Evolutionary conservation across 2,329 filamentous ascomycete species (phyloP).

Genomic region (Venturia nashicola): DNA sequence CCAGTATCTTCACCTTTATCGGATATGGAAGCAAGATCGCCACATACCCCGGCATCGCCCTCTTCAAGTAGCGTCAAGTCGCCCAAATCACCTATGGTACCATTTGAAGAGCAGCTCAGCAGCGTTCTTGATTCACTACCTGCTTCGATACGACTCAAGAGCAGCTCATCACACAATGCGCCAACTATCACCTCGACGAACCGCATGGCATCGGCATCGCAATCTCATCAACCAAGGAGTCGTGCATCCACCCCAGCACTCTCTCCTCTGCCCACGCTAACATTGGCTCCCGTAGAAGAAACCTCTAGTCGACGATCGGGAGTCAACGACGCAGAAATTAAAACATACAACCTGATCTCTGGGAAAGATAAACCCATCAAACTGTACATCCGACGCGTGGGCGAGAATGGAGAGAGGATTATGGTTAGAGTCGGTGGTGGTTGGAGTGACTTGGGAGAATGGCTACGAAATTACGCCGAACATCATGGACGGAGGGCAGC

Average conservation of each 20-base stretch:
- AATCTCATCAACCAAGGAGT: constrained; percentile 21
- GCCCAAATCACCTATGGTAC: constrained; percentile 7
- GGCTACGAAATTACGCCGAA: constrained; percentile 81
- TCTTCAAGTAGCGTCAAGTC: constrained; percentile 5
- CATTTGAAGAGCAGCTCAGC: constrained; percentile 11
- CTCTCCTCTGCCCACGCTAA: constrained; percentile 7
- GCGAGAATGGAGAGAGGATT: constrained; percentile 78
- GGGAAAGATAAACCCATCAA: constrained; percentile 84
- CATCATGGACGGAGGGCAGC: constrained; percentile 71
- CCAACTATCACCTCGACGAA: constrained; percentile 20
- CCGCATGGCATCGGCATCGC: constrained; percentile 11
- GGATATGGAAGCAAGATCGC: not conserved
- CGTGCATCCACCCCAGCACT: constrained; percentile 18
- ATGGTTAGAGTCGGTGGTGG: constrained; percentile 97
- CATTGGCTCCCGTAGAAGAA: constrained; percentile 10
- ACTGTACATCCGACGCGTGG: constrained; percentile 84
- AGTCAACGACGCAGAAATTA: constrained; percentile 51
- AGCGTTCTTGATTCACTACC: constrained; percentile 45
- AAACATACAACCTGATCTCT: constrained; percentile 81
- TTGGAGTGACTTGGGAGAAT: constrained; percentile 96
- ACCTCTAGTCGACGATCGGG: constrained; percentile 20
- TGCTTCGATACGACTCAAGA: constrained; percentile 62
- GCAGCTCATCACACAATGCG: constrained; percentile 29
- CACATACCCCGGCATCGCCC: not conserved
- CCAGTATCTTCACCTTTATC: not conserved